These are phyloP conservation scores for Chionographis japonica DNA, from an alignment of 106 monocot genomes.

Conservation along the genomic window DNA sequence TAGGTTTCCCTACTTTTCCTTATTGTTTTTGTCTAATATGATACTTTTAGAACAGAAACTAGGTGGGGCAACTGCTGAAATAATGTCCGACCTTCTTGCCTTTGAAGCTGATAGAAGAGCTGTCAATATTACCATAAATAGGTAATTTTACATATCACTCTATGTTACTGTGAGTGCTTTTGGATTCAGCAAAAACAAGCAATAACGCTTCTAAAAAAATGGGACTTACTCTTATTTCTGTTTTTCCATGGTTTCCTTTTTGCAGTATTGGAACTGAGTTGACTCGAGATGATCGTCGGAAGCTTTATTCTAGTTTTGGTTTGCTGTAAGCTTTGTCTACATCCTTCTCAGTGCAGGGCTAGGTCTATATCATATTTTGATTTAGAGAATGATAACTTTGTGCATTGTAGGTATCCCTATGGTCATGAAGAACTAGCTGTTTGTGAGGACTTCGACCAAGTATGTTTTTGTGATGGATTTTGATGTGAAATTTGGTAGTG, in stretches of 20 bases:
- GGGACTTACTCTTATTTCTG: not conserved
- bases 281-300: conserved; percentile 93
- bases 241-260: conserved; percentile 6
- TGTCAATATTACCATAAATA: conserved; percentile 95
- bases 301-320: conserved; percentile 96
- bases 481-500: not conserved
- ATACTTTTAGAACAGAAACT: conserved; percentile 57
- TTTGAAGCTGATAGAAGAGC: conserved; percentile 99
- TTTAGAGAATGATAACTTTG: not conserved
- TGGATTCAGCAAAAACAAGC: no score
- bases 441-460: conserved; percentile 95
- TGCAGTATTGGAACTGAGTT: conserved; percentile 97
- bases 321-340: conserved; percentile 55
- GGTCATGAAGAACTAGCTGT: conserved; percentile 95
- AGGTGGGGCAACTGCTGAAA: conserved; percentile 96
- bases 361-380: not conserved
- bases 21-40: not conserved
- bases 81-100: conserved; percentile 94
- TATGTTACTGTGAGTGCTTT: no score
- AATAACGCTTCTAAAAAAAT: not conserved
- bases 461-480: conserved; percentile 14
- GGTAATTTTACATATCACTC: conserved; percentile 19
- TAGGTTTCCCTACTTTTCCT: not conserved
- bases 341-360: not conserved
- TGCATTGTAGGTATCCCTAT: conserved; percentile 69